Base-by-base conservation (phyloP, 75 land plant genomes). In the Cryptomeria japonica region DNA sequence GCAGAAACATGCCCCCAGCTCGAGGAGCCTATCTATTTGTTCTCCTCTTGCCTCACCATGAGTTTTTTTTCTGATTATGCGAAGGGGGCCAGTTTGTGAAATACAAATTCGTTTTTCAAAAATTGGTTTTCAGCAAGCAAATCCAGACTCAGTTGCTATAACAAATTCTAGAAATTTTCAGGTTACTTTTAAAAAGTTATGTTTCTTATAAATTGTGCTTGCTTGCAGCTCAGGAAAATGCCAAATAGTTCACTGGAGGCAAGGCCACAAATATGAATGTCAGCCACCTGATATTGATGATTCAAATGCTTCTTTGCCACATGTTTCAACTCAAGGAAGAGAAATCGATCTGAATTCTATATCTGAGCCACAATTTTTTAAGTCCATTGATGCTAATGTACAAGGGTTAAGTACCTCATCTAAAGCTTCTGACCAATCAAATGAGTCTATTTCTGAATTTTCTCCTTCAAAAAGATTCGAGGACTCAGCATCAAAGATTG, bases 221-320 rank as follows among this genome's bases (percentile, higher is more conserved):
- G 25, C 28, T 64, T 88, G 55, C 94, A 95, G 98, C 84, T 96
- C 98, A 87, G 94, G 93, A 73, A 90, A 86, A 68, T 96, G 98
- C 86, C 98, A 96, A 90, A 95, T 93, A 85, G 49, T 90, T 61
- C 97, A 96, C 86, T 96, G 98, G 98, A 92, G 92, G 88, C 91
- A 96, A 89, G 93, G 92, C 25, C 98, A 96, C 90, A 96, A 93
- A 86, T 84, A 90, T 28, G 94, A 94, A 84, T 96, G 98, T 85
- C 91, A 85, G 79, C 90, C 87, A 37, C 41, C 86, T 77, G 87
- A 70, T 77, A 39, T 41, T 86, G 87, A 86, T 14, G 80, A 77
- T 77, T 41, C 80, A n/a, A 77, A 70, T 86, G 49, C 36, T 44
- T 72, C 37, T 73, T 41, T 31, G 28, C 36, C 87, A 31, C 16